Evolutionary conservation across 225 moss, liverwort and hornwort species (phyloP).

Genomic region (Pseudisothecium myosuroides): DNA sequence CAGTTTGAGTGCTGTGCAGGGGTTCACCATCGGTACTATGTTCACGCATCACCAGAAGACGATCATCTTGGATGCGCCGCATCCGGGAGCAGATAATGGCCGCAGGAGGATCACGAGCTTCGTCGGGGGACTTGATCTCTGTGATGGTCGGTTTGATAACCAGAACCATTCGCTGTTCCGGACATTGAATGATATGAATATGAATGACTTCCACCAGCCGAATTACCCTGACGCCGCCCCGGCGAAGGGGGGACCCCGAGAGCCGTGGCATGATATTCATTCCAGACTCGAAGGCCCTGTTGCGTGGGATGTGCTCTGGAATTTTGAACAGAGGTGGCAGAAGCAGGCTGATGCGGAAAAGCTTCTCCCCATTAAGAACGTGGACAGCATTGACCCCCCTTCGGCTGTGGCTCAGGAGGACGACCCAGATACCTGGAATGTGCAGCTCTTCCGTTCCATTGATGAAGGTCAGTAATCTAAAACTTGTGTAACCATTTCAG

Average conservation of each 20-base stretch:
- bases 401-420: conserved; percentile 34
- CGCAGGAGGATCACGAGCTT: conserved; percentile 56
- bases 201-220: conserved; percentile 64
- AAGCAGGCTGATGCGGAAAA: conserved; percentile 17
- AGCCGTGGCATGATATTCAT: conserved; percentile 93
- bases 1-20: conserved; percentile 46
- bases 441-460: conserved; percentile 80
- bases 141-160: conserved; percentile 73
- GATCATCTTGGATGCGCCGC: conserved; percentile 57
- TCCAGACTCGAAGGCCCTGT: conserved; percentile 44
- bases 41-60: conserved; percentile 33
- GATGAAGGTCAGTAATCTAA: conserved; percentile 36
- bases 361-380: conserved; percentile 22
- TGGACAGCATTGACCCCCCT: conserved; percentile 32
- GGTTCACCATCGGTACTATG: conserved; percentile 30
- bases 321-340: conserved; percentile 79
- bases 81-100: conserved; percentile 25
- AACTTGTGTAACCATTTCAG: neutral
- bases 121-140: conserved; percentile 68
- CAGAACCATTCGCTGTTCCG: conserved; percentile 58
- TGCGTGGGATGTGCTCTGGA: conserved; percentile 81
- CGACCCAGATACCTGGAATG: conserved; percentile 67
- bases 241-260: conserved; percentile 55
- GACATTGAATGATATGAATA: conserved; percentile 31
- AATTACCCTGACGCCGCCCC: conserved; percentile 24